Evolutionary conservation across 2,329 filamentous ascomycete genomes (phyloP).

Genomic region (Ustilaginoidea virens): DNA sequence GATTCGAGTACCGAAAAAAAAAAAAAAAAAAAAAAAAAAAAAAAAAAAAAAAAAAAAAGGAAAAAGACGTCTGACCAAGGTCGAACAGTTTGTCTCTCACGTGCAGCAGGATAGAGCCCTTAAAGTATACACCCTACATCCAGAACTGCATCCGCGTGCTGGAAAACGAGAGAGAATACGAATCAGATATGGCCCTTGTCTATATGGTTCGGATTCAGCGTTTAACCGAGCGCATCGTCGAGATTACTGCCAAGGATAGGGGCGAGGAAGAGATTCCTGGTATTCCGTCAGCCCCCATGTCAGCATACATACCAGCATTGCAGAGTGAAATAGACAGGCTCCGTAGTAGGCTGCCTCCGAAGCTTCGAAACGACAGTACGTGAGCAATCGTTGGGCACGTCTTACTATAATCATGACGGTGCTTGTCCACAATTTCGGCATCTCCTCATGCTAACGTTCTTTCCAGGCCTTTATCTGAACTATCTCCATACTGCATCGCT

Average conservation of each 20-base stretch:
- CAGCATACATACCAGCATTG: conserved; percentile 30
- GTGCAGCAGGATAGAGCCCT: conserved; percentile 28
- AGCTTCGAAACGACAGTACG: conserved; percentile 23
- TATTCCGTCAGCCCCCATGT: conserved; percentile 23
- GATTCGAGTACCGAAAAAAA: no score
- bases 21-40: no score
- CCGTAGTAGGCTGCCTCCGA: conserved; percentile 17
- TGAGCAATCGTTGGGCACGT: not conserved
- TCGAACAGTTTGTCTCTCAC: conserved; percentile 22
- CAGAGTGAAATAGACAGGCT: conserved; percentile 29
- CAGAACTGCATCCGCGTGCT: conserved; percentile 33
- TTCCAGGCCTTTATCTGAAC: conserved; percentile 2
- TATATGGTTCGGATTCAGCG: conserved; percentile 33
- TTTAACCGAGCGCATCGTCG: conserved; percentile 32
- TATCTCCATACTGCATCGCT: conserved; percentile 25
- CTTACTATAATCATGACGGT: no score
- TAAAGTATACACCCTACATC: conserved; percentile 36
- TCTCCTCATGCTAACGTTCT: no score
- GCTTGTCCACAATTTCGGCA: no score
- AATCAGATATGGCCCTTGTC: conserved; percentile 29
- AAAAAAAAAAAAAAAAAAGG: no score
- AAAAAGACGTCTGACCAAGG: no score
- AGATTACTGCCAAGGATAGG: conserved; percentile 20
- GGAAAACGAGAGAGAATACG: conserved; percentile 25
- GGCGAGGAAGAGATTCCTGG: conserved; percentile 17